Conservation (phyloP, 352 stramenopile species). For the Globisporangium paroecandrum region DNA sequence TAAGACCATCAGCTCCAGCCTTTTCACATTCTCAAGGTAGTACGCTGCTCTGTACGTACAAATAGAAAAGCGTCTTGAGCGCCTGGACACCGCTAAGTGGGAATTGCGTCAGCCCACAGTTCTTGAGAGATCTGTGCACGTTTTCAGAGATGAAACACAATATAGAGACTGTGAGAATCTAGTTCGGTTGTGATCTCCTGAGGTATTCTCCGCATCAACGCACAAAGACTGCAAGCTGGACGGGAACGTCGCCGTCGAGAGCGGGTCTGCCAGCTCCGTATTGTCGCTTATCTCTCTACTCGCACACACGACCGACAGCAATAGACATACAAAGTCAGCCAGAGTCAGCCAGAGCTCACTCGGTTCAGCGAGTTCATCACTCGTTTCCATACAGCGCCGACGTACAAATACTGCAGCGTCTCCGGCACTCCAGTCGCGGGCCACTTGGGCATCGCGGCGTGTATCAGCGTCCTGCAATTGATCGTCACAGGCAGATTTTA, state of each 20-base stretch:
- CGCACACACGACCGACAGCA: not conserved
- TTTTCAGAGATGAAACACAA: not conserved
- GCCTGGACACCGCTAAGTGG: constrained; percentile 2
- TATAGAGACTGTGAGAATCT: not conserved
- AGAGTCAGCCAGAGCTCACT: not conserved
- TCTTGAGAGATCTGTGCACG: constrained; percentile 1
- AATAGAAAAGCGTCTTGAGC: constrained; percentile 1
- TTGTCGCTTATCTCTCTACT: constrained; percentile 7
- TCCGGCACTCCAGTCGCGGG: not conserved
- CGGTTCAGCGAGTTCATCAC: not conserved
- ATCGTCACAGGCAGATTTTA: not conserved
- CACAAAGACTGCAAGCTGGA: constrained; percentile 7
- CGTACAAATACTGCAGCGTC: constrained; percentile 4
- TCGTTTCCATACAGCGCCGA: not conserved
- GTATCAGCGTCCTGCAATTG: not conserved
- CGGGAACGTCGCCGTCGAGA: not conserved
- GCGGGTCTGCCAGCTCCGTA: not conserved
- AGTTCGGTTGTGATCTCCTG: not conserved
- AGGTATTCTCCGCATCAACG: not conserved
- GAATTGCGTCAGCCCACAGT: constrained; percentile 5
- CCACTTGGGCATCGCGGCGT: constrained; percentile 2
- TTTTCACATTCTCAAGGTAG: not conserved
- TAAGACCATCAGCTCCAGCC: not conserved
- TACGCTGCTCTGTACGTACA: not conserved
- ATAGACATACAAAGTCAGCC: not conserved